phyloP scores from a whole-genome alignment of 805 yeast genomes.

The Candida anglica region DNA sequence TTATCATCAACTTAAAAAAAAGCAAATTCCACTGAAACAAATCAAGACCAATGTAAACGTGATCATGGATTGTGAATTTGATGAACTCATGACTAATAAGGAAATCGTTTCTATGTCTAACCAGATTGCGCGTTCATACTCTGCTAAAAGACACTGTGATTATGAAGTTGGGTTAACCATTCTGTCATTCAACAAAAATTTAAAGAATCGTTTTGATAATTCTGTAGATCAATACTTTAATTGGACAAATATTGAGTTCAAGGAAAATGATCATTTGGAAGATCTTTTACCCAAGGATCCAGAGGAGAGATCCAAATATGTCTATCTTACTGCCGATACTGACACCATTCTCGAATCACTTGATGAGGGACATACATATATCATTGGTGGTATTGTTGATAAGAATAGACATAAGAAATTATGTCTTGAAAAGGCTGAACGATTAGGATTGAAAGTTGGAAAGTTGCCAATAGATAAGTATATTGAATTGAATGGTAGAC shows the following conservation, averaged over 20 bases:
- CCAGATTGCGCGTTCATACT: slow-evolving; percentile 79
- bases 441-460: slow-evolving; percentile 66
- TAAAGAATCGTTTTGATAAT: slow-evolving; percentile 66
- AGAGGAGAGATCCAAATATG: slow-evolving; percentile 35
- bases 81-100: slow-evolving; percentile 79
- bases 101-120: slow-evolving; percentile 65
- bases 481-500: slow-evolving; percentile 78
- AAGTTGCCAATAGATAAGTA: slow-evolving; percentile 84
- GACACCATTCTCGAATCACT: slow-evolving; percentile 61
- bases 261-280: slow-evolving; percentile 28
- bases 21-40: slow-evolving; percentile 43
- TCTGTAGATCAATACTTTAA: slow-evolving; percentile 52
- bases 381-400: slow-evolving; percentile 95
- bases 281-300: slow-evolving; percentile 23
- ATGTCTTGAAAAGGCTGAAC: slow-evolving; percentile 77
- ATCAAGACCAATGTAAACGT: slow-evolving; percentile 46
- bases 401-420: slow-evolving; percentile 82
- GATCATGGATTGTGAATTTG: slow-evolving; percentile 87
- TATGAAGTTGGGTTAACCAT: slow-evolving; percentile 57
- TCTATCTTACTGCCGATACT: slow-evolving; percentile 87
- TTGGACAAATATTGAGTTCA: slow-evolving; percentile 67
- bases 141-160: slow-evolving; percentile 64
- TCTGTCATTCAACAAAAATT: slow-evolving; percentile 60
- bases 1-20: slow-evolving; percentile 22
- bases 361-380: slow-evolving; percentile 69